A percentile compares a stretch with the other conserved stretches of the same genome.
Conservation (phyloP, 2,329 filamentous ascomycete genomes). For the Endocalyx cinctus region DNA sequence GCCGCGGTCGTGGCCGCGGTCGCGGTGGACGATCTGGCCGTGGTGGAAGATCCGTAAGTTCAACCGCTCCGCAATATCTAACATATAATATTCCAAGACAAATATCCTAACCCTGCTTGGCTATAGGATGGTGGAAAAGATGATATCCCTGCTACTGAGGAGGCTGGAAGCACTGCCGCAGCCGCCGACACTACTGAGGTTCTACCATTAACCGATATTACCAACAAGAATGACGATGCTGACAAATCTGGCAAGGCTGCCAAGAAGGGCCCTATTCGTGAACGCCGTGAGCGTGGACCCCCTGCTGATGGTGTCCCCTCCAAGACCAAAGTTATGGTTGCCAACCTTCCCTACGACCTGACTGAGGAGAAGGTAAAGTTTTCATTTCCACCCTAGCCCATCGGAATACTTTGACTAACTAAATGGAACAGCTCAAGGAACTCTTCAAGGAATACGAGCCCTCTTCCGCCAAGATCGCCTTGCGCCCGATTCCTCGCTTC, state of each 20-base stretch:
- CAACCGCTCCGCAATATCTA: no score
- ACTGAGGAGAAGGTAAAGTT: slow-evolving; percentile 88
- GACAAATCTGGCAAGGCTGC: slow-evolving; percentile 27
- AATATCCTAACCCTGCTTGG: background rate
- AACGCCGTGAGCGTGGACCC: slow-evolving; percentile 79
- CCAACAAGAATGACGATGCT: slow-evolving; percentile 43
- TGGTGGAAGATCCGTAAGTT: slow-evolving; percentile 50
- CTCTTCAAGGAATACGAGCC: slow-evolving; percentile 92
- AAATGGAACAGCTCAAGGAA: slow-evolving; percentile 75
- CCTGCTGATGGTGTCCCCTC: slow-evolving; percentile 96
- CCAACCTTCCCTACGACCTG: slow-evolving; percentile 97
- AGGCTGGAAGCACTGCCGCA: slow-evolving; percentile 42
- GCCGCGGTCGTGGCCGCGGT: slow-evolving; percentile 62
- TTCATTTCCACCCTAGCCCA: background rate
- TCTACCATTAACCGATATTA: slow-evolving; percentile 51
- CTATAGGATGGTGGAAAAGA: slow-evolving; percentile 45
- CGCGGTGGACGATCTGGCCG: slow-evolving; percentile 65
- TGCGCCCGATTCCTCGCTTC: slow-evolving; percentile 96
- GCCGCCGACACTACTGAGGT: slow-evolving; percentile 50
- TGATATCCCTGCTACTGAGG: slow-evolving; percentile 38
- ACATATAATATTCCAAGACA: no score
- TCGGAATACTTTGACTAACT: slow-evolving; percentile 7
- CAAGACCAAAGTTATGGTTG: slow-evolving; percentile 99
- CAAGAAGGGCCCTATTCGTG: slow-evolving; percentile 52
- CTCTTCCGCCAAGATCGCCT: slow-evolving; percentile 94